Conservation (phyloP, 257 asterid species). For the Solanum piurae region DNA sequence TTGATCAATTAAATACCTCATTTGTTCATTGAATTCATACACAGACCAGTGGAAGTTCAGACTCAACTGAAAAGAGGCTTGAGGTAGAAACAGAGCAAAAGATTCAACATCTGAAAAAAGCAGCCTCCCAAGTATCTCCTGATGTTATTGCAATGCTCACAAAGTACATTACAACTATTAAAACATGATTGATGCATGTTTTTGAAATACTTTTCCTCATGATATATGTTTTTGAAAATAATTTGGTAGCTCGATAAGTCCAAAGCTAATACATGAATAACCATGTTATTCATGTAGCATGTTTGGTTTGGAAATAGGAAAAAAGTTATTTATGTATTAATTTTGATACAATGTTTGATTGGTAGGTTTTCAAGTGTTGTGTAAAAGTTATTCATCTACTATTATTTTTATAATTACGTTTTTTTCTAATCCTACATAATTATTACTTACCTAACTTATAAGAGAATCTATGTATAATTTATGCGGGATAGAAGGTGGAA, state of each 20-base stretch:
- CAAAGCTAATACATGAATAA: background rate
- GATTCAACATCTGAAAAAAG: slow-evolving; percentile 36
- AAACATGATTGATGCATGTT: slow-evolving; percentile 6
- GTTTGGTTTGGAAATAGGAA: background rate
- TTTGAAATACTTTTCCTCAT: background rate
- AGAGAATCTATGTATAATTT: background rate
- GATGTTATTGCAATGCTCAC: slow-evolving; percentile 50
- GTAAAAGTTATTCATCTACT: background rate
- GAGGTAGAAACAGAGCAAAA: slow-evolving; percentile 55
- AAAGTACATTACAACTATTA: slow-evolving; percentile 26
- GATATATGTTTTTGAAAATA: background rate
- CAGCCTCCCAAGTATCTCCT: slow-evolving; percentile 39
- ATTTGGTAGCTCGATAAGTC: background rate
- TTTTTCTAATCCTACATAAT: background rate
- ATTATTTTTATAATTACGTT: too few relatives aligned
- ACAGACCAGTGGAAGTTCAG: slow-evolving; percentile 60
- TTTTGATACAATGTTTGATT: too few relatives aligned
- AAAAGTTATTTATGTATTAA: background rate
- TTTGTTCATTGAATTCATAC: background rate
- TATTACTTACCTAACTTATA: too few relatives aligned
- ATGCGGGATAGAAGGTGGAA: background rate
- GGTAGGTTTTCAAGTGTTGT: background rate
- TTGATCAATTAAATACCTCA: background rate
- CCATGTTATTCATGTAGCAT: too few relatives aligned
- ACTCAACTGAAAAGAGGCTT: slow-evolving; percentile 56